A percentile compares a stretch with the other conserved stretches of the same genome.
phyloP scores from a whole-genome alignment of 2,329 filamentous ascomycete genomes.

The Aspergillus pseudotamarii region DNA sequence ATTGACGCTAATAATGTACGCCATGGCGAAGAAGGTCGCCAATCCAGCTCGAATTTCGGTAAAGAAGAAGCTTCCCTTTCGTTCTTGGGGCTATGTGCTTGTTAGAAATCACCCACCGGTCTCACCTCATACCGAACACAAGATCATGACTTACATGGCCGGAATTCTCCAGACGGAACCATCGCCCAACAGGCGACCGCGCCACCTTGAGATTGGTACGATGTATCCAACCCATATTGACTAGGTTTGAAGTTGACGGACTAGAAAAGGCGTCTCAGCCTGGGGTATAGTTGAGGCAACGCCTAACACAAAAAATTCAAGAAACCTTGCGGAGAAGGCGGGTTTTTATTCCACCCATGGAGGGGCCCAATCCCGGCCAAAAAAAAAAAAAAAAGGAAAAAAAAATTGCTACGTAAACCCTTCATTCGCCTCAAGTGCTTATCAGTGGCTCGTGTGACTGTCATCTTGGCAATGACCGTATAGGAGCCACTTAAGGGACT shows the following conservation, averaged over 20 bases:
- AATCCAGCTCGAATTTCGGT: constrained; percentile 83
- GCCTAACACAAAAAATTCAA: neutral
- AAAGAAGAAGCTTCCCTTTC: constrained; percentile 75
- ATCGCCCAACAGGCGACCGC: constrained; percentile 65
- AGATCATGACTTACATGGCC: constrained; percentile 67
- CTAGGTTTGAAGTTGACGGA: constrained; percentile 14
- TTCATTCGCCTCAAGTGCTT: constrained; percentile 14
- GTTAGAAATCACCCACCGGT: neutral
- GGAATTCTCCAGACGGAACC: constrained; percentile 79
- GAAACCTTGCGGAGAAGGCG: neutral
- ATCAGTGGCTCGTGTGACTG: constrained; percentile 14
- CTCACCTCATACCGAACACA: neutral
- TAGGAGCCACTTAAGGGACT: constrained; percentile 7
- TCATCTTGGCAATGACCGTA: constrained; percentile 6
- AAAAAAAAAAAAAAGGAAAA: constrained; percentile 14
- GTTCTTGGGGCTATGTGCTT: constrained; percentile 62
- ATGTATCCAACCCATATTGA: constrained; percentile 22
- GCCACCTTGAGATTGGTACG: constrained; percentile 55
- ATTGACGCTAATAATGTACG: constrained; percentile 73
- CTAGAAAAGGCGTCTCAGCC: constrained; percentile 1
- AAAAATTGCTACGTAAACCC: neutral
- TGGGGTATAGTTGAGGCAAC: constrained; percentile 2
- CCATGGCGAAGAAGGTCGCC: constrained; percentile 79
- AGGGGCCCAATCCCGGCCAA: neutral
- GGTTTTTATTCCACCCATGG: constrained; percentile 1